phyloP scores from a whole-genome alignment of 1,284 basidiomycete species.

The Rhodotorula mucilaginosa region DNA sequence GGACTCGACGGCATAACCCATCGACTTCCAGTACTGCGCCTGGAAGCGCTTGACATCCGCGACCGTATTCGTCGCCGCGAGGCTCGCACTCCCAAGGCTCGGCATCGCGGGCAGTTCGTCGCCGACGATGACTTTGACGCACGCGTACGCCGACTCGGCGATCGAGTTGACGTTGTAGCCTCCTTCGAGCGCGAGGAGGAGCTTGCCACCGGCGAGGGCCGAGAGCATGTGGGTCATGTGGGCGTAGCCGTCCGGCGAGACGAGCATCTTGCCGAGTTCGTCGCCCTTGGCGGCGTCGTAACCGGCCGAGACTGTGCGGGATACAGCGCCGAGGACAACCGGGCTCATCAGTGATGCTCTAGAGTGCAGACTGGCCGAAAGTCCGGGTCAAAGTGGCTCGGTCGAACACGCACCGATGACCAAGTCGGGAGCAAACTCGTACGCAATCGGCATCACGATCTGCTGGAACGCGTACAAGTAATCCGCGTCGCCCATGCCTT shows the following conservation, averaged over 20 bases:
- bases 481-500: constrained; percentile 89
- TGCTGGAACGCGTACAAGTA: constrained; percentile 96
- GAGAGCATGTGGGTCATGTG: constrained; percentile 98
- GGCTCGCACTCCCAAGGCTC: constrained; percentile 66
- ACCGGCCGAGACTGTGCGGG: constrained; percentile 81
- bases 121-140: constrained; percentile 78
- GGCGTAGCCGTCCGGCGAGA: constrained; percentile 90
- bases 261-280: constrained; percentile 81
- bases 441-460: constrained; percentile 93
- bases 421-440: constrained; percentile 92
- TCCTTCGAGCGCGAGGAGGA: constrained; percentile 95
- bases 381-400: constrained; percentile 25
- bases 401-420: constrained; percentile 72
- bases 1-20: constrained; percentile 49
- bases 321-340: too few relatives aligned
- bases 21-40: constrained; percentile 82
- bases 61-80: constrained; percentile 78
- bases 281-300: constrained; percentile 96
- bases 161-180: constrained; percentile 93
- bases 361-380: too few relatives aligned
- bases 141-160: constrained; percentile 79
- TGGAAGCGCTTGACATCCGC: constrained; percentile 82
- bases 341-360: too few relatives aligned
- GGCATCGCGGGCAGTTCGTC: constrained; percentile 71
- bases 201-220: constrained; percentile 79